Evolutionary conservation across 305 asterid genomes (phyloP).

Genomic region (Rubia peregrina): DNA sequence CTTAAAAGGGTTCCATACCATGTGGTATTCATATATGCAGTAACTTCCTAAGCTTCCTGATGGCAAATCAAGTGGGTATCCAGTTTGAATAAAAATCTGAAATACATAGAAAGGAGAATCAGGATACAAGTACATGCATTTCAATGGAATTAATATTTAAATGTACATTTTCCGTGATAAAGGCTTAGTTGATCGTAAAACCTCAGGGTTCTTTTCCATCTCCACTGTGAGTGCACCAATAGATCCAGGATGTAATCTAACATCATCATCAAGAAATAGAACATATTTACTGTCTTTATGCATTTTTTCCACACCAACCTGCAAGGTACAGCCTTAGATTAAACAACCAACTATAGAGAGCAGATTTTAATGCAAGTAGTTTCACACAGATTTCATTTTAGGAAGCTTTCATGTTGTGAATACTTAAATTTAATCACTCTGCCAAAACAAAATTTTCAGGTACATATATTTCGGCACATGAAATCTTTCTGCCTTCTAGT

Average conservation of each 20-base stretch:
- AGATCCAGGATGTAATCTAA: conserved; percentile 96
- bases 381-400: background rate
- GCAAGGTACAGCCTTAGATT: conserved; percentile 18
- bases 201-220: conserved; percentile 94
- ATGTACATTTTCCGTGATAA: background rate
- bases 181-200: conserved; percentile 17
- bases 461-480: background rate
- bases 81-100: conserved; percentile 98
- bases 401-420: background rate
- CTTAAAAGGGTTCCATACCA: conserved; percentile 42
- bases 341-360: conserved; percentile 41
- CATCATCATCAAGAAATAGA: conserved; percentile 91
- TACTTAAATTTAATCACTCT: background rate
- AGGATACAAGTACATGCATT: background rate
- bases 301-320: conserved; percentile 94
- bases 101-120: conserved; percentile 15
- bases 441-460: background rate
- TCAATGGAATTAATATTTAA: background rate
- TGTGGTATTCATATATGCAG: conserved; percentile 98
- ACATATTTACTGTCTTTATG: conserved; percentile 88
- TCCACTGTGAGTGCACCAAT: conserved; percentile 93
- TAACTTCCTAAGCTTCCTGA: conserved; percentile 99
- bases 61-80: conserved; percentile 98
- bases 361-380: conserved; percentile 5
- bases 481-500: too few relatives aligned